A percentile compares a stretch with the other conserved stretches of the same genome.
Evolutionary conservation across 2,329 filamentous ascomycete genomes (phyloP).

Genomic region (Clonostachys chloroleuca): DNA sequence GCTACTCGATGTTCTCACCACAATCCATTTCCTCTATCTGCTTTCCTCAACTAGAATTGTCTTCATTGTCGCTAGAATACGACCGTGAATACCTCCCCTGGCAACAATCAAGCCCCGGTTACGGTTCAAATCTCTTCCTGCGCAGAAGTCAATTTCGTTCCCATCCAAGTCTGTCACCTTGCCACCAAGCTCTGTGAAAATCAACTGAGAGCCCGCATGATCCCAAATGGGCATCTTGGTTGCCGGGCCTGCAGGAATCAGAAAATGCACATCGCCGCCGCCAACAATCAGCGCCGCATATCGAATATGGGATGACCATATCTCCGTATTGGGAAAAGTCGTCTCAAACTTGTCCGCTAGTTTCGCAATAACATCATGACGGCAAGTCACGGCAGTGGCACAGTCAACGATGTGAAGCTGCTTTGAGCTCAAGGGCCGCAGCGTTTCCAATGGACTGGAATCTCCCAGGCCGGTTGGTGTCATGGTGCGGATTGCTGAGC

Average conservation of each 20-base stretch:
- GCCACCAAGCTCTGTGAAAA: slow-evolving; percentile 51
- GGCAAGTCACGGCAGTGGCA: slow-evolving; percentile 17
- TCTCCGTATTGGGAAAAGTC: slow-evolving; percentile 25
- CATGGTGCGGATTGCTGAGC: slow-evolving; percentile 16
- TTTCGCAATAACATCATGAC: slow-evolving; percentile 20
- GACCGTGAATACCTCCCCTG: slow-evolving; percentile 31
- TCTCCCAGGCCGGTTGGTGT: slow-evolving; percentile 8
- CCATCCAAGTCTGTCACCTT: slow-evolving; percentile 43
- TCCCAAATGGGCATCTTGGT: slow-evolving; percentile 38
- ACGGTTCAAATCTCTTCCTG: slow-evolving; percentile 21
- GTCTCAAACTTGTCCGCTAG: slow-evolving; percentile 21
- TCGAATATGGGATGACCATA: slow-evolving; percentile 34
- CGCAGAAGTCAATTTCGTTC: slow-evolving; percentile 24
- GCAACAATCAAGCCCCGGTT: slow-evolving; percentile 36
- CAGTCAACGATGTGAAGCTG: slow-evolving; percentile 27
- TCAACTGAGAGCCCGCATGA: slow-evolving; percentile 52
- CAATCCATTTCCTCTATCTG: too few species aligned
- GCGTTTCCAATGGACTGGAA: slow-evolving; percentile 9
- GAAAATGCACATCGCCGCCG: slow-evolving; percentile 25
- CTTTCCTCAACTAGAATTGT: background rate
- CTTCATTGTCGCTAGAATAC: slow-evolving; percentile 21
- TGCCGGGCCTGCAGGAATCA: slow-evolving; percentile 11
- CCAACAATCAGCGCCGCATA: slow-evolving; percentile 31
- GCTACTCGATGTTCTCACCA: too few species aligned
- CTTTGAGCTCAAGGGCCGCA: slow-evolving; percentile 9